Base-by-base conservation (phyloP, 1,139 yeast species). In the Scheffersomyces segobiensis region DNA sequence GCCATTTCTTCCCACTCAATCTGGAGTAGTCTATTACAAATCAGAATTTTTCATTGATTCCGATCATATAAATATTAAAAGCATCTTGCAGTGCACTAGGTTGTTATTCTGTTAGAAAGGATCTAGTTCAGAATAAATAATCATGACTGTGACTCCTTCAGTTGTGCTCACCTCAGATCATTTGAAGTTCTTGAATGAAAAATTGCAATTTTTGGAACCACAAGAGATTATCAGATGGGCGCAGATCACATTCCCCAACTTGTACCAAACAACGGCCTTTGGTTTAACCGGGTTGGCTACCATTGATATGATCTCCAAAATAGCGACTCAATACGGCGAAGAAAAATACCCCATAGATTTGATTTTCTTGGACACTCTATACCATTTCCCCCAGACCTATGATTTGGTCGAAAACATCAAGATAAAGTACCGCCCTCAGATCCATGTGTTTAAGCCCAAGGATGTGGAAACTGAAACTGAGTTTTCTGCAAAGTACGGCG, bases 251-350 rank as follows among this genome's bases (percentile, higher is more conserved):
- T 87, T 93, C 67, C 97, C 97, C 5, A 82, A 86, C 48, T 78
- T 95, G 46, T 93, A 74, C 70, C 99, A 95, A 73, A 93, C 97
- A 2, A 92, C 98, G 0, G 98, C 98, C 1, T 92, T 93, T 74
- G 99, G 99, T 0, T 81, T 95, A 51, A 91, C 97, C 0, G 99
- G 99, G 0, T 76, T 93, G 59, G 97, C 89, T 24, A 93, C 95
- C 17, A 79, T 91, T 47, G 98, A 93, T 71, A 89, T 93, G 83
- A 76, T 93, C 50, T 81, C 90, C n/a, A 86, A 87, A 68, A 66
- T 88, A 56, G 70, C 71, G 32, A 59, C 63, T 2, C 61, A 57
- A 32, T 60, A 60, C n/a, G 53, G 60, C 5, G 65, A 63, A 2
- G 65, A 64, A 50, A 58, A 69, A 17, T 80, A 82, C 64, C 81